Conservation (phyloP, 257 asterid genomes). For the Solanum pinnatisectum region DNA sequence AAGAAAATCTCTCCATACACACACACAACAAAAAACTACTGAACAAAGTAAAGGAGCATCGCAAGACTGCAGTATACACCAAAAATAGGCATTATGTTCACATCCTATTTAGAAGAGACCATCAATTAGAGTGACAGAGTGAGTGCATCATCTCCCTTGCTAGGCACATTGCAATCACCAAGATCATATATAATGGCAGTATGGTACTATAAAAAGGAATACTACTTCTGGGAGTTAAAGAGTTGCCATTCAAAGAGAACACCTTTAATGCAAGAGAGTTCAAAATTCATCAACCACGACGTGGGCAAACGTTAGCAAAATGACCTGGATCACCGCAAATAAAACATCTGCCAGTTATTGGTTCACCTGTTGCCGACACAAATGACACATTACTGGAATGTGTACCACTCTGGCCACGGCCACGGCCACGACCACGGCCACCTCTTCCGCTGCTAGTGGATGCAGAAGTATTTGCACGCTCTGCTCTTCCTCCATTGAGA, state of each 20-base stretch:
- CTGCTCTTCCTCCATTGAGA: conserved; percentile 33
- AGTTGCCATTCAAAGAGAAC: neutral
- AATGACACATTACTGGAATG: conserved; percentile 36
- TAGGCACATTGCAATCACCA: neutral
- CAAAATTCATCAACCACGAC: conserved; percentile 48
- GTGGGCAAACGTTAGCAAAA: conserved; percentile 77
- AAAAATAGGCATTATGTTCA: neutral
- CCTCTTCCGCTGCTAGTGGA: conserved; percentile 45
- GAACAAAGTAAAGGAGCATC: neutral
- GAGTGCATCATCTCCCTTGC: neutral
- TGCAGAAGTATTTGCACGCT: conserved; percentile 13
- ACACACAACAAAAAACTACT: neutral
- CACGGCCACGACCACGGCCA: conserved; percentile 37
- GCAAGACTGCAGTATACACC: neutral
- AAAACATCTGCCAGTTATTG: conserved; percentile 75
- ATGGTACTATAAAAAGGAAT: neutral
- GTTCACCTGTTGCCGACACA: conserved; percentile 88
- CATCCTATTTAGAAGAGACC: neutral
- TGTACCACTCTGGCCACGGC: conserved; percentile 24
- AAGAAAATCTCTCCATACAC: neutral
- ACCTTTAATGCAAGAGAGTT: neutral
- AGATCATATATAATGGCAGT: neutral
- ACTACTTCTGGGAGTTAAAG: neutral
- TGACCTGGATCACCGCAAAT: conserved; percentile 92
- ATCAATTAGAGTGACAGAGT: neutral